Conservation (phyloP, 1,284 basidiomycete species). For the Ustilago cynodontis region DNA sequence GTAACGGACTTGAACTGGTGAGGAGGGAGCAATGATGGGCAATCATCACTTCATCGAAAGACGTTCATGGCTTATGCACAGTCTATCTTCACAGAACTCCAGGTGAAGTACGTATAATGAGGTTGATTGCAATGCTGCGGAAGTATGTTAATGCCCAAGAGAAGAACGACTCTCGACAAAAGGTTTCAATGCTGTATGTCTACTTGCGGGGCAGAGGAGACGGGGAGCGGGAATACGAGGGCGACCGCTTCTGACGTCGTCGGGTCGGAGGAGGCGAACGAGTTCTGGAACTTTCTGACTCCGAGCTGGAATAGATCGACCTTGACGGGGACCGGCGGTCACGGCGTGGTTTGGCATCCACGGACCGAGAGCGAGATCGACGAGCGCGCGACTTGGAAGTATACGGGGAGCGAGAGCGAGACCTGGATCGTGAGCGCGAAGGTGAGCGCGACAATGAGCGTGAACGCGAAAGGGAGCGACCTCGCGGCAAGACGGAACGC, state of each 20-base stretch:
- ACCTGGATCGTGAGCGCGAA: slow-evolving; percentile 18
- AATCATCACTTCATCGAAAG: no score
- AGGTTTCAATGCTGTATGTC: neutral
- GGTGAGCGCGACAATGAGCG: slow-evolving; percentile 13
- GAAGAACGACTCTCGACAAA: neutral
- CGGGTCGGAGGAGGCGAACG: slow-evolving; percentile 15
- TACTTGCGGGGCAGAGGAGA: slow-evolving; percentile 14
- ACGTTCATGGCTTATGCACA: no score
- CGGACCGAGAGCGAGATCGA: slow-evolving; percentile 27
- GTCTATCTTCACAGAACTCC: no score
- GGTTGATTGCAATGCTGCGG: neutral
- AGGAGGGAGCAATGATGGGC: no score
- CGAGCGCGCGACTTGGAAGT: slow-evolving; percentile 11
- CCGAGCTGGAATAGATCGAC: slow-evolving; percentile 22
- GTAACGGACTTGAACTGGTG: no score
- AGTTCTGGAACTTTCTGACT: slow-evolving; percentile 19
- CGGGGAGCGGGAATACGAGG: slow-evolving; percentile 29
- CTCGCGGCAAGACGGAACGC: slow-evolving; percentile 16
- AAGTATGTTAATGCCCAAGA: neutral
- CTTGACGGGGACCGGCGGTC: slow-evolving; percentile 17
- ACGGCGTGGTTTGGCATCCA: neutral
- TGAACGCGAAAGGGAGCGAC: slow-evolving; percentile 23
- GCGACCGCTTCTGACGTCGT: slow-evolving; percentile 9
- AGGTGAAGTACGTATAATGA: neutral
- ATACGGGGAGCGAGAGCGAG: slow-evolving; percentile 32